These are phyloP conservation scores for Albatrellus ellisii DNA, from an alignment of 768 basidiomycete species.

Conservation along the genomic window DNA sequence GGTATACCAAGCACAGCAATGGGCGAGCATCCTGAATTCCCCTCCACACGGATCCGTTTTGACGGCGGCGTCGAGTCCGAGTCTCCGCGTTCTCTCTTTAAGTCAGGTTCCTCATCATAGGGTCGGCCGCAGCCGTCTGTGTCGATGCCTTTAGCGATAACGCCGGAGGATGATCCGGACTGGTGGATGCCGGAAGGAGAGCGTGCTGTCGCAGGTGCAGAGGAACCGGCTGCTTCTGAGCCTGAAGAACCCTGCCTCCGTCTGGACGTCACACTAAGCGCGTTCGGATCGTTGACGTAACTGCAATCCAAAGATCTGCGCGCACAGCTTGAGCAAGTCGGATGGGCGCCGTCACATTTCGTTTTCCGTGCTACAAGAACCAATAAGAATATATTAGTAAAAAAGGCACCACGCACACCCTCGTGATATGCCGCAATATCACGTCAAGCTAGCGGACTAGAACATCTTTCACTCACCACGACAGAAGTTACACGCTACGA, in stretches of 20 bases:
- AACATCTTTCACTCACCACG: conserved; percentile 62
- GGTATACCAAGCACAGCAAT: conserved; percentile 12
- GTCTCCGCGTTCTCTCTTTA: conserved; percentile 6
- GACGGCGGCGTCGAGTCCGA: conserved; percentile 8
- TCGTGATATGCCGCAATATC: too few relatives aligned
- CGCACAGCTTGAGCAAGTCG: conserved; percentile 72
- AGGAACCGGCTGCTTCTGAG: too few relatives aligned
- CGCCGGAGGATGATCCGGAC: too few relatives aligned
- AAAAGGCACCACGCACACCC: conserved; percentile 3
- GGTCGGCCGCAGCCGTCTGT: conserved; percentile 8
- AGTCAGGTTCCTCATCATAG: conserved; percentile 4
- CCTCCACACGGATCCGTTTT: conserved; percentile 14
- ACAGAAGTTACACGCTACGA: conserved; percentile 84
- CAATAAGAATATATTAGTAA: conserved; percentile 4
- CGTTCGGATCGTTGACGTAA: conserved; percentile 54
- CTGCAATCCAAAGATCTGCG: conserved; percentile 66
- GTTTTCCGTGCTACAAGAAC: conserved; percentile 62
- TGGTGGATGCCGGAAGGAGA: too few relatives aligned
- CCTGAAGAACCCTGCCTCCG: conserved; percentile 16
- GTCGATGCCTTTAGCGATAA: too few relatives aligned
- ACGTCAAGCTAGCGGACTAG: too few relatives aligned
- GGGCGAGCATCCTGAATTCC: conserved; percentile 8
- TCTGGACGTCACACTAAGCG: conserved; percentile 11
- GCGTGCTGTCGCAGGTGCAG: too few relatives aligned
- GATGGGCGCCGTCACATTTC: conserved; percentile 80